These are phyloP conservation scores for Rhynchospora breviuscula DNA, from an alignment of 176 grass and related monocot species.

Conservation along the genomic window DNA sequence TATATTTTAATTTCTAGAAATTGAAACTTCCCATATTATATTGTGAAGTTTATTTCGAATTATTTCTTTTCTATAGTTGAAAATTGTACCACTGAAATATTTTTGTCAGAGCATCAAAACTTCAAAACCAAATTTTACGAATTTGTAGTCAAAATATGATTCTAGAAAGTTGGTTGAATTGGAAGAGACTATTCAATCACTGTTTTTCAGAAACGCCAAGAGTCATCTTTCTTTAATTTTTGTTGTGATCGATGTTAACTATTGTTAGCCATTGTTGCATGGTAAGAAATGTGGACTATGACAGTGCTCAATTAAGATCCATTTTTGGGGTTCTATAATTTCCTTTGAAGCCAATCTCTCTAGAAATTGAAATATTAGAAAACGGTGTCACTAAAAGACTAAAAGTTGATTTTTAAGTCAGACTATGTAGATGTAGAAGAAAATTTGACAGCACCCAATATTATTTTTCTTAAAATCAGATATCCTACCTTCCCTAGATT, in stretches of 20 bases:
- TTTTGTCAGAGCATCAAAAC: neutral
- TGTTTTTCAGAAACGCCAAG: neutral
- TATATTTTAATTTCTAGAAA: too few relatives aligned
- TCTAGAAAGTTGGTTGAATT: neutral
- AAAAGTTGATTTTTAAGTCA: neutral
- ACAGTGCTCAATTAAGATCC: neutral
- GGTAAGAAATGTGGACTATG: neutral
- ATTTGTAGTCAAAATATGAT: neutral
- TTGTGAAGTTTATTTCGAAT: too few relatives aligned
- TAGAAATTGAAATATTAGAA: neutral
- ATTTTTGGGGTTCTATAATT: neutral
- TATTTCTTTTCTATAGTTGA: neutral
- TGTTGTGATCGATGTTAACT: too few relatives aligned
- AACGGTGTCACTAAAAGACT: neutral
- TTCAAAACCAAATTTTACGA: neutral
- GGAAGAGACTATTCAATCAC: neutral
- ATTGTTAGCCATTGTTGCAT: neutral
- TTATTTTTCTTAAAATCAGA: neutral
- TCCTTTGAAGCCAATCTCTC: neutral
- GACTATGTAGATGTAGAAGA: neutral
- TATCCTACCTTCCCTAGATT: neutral
- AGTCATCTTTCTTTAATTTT: neutral
- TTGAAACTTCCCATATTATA: too few relatives aligned
- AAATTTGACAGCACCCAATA: neutral
- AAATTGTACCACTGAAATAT: neutral